Percentiles rank a stretch among this genome's conserved stretches.
Evolutionary conservation across 2,329 filamentous ascomycete genomes (phyloP).

Genomic region (Myriosclerotinia duriaeana): DNA sequence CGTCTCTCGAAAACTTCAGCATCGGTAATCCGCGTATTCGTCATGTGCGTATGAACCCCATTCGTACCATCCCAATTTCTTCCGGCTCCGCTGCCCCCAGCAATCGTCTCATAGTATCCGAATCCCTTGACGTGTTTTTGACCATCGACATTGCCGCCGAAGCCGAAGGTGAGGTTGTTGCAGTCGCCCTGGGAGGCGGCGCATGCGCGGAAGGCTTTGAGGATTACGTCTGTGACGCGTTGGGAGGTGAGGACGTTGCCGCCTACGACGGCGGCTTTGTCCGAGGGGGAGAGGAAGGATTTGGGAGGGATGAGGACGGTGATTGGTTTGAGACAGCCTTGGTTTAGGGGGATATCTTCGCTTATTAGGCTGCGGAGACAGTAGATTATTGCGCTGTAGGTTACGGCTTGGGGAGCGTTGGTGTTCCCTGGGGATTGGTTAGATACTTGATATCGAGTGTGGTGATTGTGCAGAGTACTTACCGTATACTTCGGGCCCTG

Average conservation of each 20-base stretch:
- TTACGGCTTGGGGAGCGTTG: constrained; percentile 80
- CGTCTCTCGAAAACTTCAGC: constrained; percentile 74
- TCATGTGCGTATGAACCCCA: constrained; percentile 80
- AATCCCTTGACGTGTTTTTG: constrained; percentile 69
- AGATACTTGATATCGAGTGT: constrained; percentile 2
- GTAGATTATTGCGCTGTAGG: constrained; percentile 83
- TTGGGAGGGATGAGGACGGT: constrained; percentile 69
- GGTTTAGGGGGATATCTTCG: constrained; percentile 81
- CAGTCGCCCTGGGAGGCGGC: constrained; percentile 78
- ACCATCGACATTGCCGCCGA: constrained; percentile 64
- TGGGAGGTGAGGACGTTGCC: constrained; percentile 81
- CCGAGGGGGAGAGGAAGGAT: constrained; percentile 72
- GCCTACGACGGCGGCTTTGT: constrained; percentile 76
- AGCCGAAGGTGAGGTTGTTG: constrained; percentile 84
- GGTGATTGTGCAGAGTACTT: constrained; percentile 30
- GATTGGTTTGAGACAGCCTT: constrained; percentile 78
- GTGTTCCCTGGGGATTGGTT: constrained; percentile 55
- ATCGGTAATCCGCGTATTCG: constrained; percentile 80
- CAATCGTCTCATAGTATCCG: constrained; percentile 85
- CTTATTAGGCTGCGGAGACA: constrained; percentile 77
- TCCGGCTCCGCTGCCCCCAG: constrained; percentile 73
- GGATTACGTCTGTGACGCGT: constrained; percentile 78
- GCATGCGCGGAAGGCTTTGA: constrained; percentile 76
- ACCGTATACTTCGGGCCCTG: constrained; percentile 76
- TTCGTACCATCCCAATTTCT: constrained; percentile 69